These are phyloP conservation scores for Cytospora paraplurivora DNA, from an alignment of 2,329 filamentous ascomycete genomes.

Conservation along the genomic window DNA sequence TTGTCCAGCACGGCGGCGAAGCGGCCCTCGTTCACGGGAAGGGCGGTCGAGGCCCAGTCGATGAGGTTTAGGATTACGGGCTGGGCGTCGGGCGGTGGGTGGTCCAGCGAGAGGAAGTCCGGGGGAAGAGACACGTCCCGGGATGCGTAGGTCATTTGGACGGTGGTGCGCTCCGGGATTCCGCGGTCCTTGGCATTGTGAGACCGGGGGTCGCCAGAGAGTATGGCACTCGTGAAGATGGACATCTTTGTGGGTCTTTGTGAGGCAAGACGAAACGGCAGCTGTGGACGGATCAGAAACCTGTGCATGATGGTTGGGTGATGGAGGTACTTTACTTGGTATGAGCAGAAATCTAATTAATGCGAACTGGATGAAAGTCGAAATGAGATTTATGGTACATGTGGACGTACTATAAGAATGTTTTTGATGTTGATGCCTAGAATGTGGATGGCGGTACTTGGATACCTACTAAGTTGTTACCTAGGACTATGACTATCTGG, in stretches of 20 bases:
- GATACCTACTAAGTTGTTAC: too few relatives aligned
- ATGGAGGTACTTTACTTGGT: too few relatives aligned
- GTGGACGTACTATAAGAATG: too few relatives aligned
- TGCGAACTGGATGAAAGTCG: too few relatives aligned
- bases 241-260: constrained; percentile 14
- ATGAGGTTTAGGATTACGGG: constrained; percentile 52
- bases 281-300: too few relatives aligned
- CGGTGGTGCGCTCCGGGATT: constrained; percentile 21
- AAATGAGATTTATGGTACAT: too few relatives aligned
- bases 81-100: constrained; percentile 44
- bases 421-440: too few relatives aligned
- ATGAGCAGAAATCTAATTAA: too few relatives aligned
- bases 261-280: too few relatives aligned
- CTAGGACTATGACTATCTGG: too few relatives aligned
- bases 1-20: constrained; percentile 67
- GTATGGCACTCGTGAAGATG: constrained; percentile 5
- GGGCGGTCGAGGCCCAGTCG: constrained; percentile 52
- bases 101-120: constrained; percentile 46
- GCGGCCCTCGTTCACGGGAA: constrained; percentile 55
- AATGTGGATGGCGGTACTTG: too few relatives aligned
- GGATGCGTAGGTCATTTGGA: constrained; percentile 35
- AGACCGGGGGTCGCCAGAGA: constrained; percentile 17
- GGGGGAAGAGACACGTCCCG: constrained; percentile 44
- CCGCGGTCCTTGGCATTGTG: constrained; percentile 14
- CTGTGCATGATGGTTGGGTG: too few relatives aligned